phyloP scores from a whole-genome alignment of 495 filamentous ascomycete species.

The Xanthoparmelia taractica region DNA sequence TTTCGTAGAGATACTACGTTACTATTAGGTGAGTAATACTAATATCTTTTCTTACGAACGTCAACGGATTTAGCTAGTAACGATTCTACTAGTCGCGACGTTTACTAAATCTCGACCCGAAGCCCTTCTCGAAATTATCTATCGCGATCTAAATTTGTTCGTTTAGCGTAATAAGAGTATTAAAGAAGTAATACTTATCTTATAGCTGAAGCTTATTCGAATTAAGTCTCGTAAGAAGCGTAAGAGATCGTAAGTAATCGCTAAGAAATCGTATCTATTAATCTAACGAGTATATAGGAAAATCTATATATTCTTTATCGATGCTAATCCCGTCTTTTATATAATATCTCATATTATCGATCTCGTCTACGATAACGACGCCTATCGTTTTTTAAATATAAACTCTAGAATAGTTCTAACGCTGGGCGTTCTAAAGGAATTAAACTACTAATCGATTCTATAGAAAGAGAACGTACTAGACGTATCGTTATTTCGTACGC shows the following conservation, averaged over 20 bases:
- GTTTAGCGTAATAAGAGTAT: slow-evolving; percentile 7
- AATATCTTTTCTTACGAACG: slow-evolving; percentile 17
- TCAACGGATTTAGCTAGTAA: no score
- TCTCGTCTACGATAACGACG: slow-evolving; percentile 19
- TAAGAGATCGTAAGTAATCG: neutral
- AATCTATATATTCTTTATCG: slow-evolving; percentile 4
- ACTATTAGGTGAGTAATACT: slow-evolving; percentile 15
- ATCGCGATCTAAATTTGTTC: no score
- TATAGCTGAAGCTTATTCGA: neutral
- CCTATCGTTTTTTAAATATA: slow-evolving; percentile 19
- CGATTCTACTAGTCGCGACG: slow-evolving; percentile 11
- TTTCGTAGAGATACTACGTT: slow-evolving; percentile 11
- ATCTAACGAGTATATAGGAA: slow-evolving; percentile 11
- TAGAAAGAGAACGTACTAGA: no score
- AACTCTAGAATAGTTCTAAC: neutral
- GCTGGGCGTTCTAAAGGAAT: neutral
- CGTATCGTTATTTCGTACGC: neutral
- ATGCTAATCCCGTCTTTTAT: slow-evolving; percentile 12
- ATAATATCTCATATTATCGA: slow-evolving; percentile 21
- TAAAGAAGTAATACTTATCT: slow-evolving; percentile 2
- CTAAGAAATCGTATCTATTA: neutral
- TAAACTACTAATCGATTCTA: no score
- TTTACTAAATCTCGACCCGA: slow-evolving; percentile 7
- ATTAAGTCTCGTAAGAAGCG: slow-evolving; percentile 17
- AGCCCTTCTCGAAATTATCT: slow-evolving; percentile 13